Evolutionary conservation across 495 filamentous ascomycete species (phyloP).

Genomic region (Daldinia childiae): DNA sequence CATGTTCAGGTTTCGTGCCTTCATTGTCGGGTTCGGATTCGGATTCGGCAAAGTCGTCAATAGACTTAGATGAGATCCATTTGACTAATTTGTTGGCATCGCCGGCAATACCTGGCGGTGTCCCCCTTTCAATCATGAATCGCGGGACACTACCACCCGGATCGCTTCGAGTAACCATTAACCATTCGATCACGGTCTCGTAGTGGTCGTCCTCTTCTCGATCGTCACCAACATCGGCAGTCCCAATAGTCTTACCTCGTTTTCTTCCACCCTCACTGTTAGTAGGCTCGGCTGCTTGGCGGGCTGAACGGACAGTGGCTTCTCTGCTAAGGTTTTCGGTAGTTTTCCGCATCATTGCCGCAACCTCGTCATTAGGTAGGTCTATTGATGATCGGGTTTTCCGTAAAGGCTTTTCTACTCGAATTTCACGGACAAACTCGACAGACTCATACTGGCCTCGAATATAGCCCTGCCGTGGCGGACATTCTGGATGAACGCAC

Average conservation of each 20-base stretch:
- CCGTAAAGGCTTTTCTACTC: conserved; percentile 52
- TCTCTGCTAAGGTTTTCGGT: conserved; percentile 42
- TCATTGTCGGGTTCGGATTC: conserved; percentile 43
- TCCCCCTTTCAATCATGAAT: conserved; percentile 94
- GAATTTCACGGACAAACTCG: conserved; percentile 88
- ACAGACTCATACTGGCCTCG: conserved; percentile 90
- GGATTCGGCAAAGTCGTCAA: conserved; percentile 50
- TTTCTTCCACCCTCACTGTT: conserved; percentile 20
- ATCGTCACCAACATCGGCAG: conserved; percentile 17
- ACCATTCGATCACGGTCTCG: conserved; percentile 80
- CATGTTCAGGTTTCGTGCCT: conserved; percentile 30
- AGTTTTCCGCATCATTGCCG: conserved; percentile 12
- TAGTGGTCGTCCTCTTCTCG: conserved; percentile 60
- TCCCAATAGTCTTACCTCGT: conserved; percentile 35
- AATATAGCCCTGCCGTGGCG: conserved; percentile 73
- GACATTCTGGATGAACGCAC: conserved; percentile 76
- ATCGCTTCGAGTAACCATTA: conserved; percentile 95
- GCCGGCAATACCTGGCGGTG: conserved; percentile 79
- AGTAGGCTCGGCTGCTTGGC: conserved; percentile 23
- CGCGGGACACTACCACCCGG: conserved; percentile 91
- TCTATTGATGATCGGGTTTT: conserved; percentile 49
- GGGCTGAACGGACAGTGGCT: conserved; percentile 46
- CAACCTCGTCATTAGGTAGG: conserved; percentile 40
- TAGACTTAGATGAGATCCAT: conserved; percentile 74
- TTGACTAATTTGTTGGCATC: conserved; percentile 88